Conservation (phyloP, 805 yeast genomes). For the Hanseniaspora taiwanica region DNA sequence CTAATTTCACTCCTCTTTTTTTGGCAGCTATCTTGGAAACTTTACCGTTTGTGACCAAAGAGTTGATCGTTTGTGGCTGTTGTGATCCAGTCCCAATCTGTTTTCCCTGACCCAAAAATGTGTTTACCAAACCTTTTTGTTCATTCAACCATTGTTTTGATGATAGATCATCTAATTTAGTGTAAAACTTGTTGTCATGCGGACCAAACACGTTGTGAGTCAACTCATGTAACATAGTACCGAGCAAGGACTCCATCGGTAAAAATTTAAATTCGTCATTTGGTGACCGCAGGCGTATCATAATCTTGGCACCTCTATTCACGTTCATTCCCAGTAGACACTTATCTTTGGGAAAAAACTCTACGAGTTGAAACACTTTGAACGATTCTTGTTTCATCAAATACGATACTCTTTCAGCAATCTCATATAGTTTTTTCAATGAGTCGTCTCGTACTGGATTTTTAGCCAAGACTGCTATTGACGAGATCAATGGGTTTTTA, state of each 20-base stretch:
- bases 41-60: no score
- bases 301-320: constrained; percentile 59
- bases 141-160: constrained; percentile 30
- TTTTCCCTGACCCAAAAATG: constrained; percentile 21
- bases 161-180: constrained; percentile 46
- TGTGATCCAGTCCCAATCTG: constrained; percentile 15
- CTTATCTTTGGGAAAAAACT: constrained; percentile 64
- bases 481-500: constrained; percentile 5
- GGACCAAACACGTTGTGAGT: constrained; percentile 73
- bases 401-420: constrained; percentile 64
- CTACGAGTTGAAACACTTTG: constrained; percentile 56
- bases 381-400: constrained; percentile 56
- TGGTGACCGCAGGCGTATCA: constrained; percentile 54
- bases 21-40: not conserved
- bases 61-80: no score
- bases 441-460: constrained; percentile 39
- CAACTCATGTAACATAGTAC: constrained; percentile 80
- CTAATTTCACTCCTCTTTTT: constrained; percentile 4
- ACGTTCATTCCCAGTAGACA: constrained; percentile 70
- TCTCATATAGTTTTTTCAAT: constrained; percentile 45
- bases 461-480: constrained; percentile 34
- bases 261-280: constrained; percentile 39
- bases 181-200: constrained; percentile 63
- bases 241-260: constrained; percentile 54
- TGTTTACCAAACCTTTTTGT: constrained; percentile 18